Base-by-base conservation (phyloP, 176 grass and related monocot species). In the Miscanthus lutarioriparius region DNA sequence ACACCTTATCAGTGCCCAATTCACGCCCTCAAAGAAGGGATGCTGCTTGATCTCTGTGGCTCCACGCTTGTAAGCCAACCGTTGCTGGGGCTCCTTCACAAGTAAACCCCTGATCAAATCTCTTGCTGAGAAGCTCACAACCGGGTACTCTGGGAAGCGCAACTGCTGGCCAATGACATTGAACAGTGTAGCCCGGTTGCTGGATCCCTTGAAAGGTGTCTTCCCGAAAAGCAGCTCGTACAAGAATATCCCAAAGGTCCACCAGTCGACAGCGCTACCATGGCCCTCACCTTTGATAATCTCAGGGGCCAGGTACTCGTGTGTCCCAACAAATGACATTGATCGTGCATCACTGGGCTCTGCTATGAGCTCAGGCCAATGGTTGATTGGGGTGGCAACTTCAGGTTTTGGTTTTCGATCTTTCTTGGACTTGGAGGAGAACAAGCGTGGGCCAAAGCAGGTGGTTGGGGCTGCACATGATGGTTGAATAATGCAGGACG, bases 241-340 rank as follows among this genome's bases (percentile, higher is more conserved):
- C 76, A 92, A 56, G 78, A 92, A 92, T 30, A 92, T 86, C 32
- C 90, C 90, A 47, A 86, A 89, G 20, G 90, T 92, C 90, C 90
- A 92, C 90, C 90, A 92, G 20, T 92, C 90, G 2, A 92, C 90
- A 4, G 90, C 90, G 4, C 90, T 92, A 1, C 90, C 90, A 76
- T 92, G 90, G 26, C 90, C 90, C 75, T 92, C 90, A 3, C 86
- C 90, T 74, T 92, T 92, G 79, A 92, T 92, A 63, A 92, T 92
- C 83, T 92, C 90, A 1, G 90, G 90, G 48, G 90, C 90, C 49
- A 92, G 48, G 83, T 92, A 92, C 69, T 92, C 90, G 0, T 92
- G 90, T 56, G 90, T 92, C 13, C 90, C 89, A 0, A 91, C 90
- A 74, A 91, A 91, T 40, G 89, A 91, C 85, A 91, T 91, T 2